phyloP scores from a whole-genome alignment of 164 flowering plant genomes.

The Chimonanthus praecox region DNA sequence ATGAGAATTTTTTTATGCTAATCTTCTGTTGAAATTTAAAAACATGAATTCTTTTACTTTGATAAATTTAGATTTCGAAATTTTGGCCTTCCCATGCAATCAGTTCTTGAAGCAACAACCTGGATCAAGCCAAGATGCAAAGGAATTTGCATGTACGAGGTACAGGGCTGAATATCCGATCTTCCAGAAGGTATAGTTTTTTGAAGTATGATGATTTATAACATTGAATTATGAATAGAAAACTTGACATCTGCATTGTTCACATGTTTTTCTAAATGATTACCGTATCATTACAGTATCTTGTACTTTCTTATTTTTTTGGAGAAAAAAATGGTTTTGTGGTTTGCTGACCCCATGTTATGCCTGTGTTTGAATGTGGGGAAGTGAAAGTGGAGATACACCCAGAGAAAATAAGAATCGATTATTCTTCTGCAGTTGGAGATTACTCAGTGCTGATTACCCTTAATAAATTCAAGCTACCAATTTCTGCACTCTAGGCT shows the following conservation, averaged over 20 bases:
- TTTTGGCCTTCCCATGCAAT: slow-evolving; percentile 96
- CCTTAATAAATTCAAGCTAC: no score
- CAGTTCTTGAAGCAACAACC: slow-evolving; percentile 91
- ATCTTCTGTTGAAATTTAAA: not conserved
- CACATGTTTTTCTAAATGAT: not conserved
- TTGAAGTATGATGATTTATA: not conserved
- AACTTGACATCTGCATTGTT: not conserved
- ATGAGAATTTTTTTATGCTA: not conserved
- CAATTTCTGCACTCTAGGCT: no score
- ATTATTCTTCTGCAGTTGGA: no score
- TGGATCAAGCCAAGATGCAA: slow-evolving; percentile 48
- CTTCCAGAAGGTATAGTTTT: slow-evolving; percentile 63
- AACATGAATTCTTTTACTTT: not conserved
- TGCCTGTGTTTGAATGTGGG: no score
- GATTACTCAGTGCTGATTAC: no score
- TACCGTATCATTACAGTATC: no score
- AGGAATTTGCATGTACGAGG: slow-evolving; percentile 75
- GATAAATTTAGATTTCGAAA: slow-evolving; percentile 57
- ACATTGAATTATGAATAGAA: not conserved
- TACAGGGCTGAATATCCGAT: slow-evolving; percentile 84
- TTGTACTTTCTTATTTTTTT: no score
- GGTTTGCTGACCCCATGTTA: not conserved
- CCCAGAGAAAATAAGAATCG: no score
- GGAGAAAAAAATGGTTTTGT: not conserved
- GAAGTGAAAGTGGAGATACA: no score